Evolutionary conservation across 192 early-diverging fungal genomes (phyloP).

Genomic region (Umbelopsis vinacea): DNA sequence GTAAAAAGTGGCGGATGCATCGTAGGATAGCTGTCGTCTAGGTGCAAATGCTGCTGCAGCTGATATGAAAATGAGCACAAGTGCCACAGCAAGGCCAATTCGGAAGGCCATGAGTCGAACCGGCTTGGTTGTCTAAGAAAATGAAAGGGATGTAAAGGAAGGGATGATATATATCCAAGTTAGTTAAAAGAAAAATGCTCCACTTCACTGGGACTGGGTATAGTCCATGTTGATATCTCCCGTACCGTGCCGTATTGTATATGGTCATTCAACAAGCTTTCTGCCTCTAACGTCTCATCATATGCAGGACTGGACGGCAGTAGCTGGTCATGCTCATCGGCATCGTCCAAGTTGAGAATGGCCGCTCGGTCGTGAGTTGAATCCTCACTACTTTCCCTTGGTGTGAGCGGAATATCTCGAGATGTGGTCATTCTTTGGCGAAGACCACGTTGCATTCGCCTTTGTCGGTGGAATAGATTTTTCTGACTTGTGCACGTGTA

Average conservation of each 20-base stretch:
- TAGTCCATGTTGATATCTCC: neutral
- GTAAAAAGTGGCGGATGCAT: conserved; percentile 23
- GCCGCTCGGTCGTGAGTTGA: neutral
- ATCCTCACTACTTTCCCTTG: neutral
- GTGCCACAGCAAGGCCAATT: neutral
- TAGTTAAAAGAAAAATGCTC: no score
- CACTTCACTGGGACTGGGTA: no score
- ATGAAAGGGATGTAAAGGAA: neutral
- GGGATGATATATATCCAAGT: neutral
- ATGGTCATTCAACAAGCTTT: neutral
- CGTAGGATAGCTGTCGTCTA: neutral
- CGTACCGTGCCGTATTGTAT: neutral
- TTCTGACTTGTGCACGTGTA: neutral
- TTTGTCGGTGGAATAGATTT: neutral
- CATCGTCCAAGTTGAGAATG: neutral
- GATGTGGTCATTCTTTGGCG: conserved; percentile 5
- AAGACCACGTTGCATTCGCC: conserved; percentile 17
- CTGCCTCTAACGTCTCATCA: neutral
- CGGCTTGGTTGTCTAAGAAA: neutral
- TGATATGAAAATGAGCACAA: neutral
- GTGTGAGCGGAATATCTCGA: conserved; percentile 9
- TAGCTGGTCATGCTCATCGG: conserved; percentile 9
- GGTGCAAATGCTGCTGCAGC: conserved; percentile 2
- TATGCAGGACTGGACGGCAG: neutral
- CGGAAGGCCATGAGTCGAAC: neutral